These are phyloP conservation scores for Solanum stenotomum DNA, from an alignment of 257 asterid species.

Conservation along the genomic window DNA sequence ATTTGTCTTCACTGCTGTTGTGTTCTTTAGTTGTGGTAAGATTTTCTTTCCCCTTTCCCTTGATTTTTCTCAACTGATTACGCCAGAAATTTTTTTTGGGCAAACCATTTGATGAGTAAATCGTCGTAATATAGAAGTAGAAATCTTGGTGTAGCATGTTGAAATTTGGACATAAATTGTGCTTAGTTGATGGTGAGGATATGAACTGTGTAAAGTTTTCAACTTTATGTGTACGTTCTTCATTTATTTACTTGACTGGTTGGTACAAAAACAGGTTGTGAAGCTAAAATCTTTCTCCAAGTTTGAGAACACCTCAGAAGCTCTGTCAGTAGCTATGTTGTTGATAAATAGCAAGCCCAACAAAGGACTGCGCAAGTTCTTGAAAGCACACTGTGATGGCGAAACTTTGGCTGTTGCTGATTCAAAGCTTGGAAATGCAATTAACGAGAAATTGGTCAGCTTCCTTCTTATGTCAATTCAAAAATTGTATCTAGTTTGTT, in stretches of 20 bases:
- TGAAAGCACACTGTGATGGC: conserved; percentile 59
- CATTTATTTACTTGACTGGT: neutral
- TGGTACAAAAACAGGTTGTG: conserved; percentile 32
- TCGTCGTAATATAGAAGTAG: neutral
- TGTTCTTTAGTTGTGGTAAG: too few species aligned
- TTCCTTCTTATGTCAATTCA: neutral
- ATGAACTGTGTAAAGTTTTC: too few species aligned
- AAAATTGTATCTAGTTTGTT: too few species aligned
- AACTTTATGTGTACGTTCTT: neutral
- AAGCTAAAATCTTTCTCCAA: conserved; percentile 68
- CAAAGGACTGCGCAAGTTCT: conserved; percentile 53
- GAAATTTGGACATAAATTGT: neutral
- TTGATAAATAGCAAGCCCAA: conserved; percentile 20
- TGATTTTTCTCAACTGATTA: conserved; percentile 28
- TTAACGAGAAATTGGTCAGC: conserved; percentile 78
- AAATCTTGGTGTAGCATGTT: neutral
- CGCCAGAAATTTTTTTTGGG: conserved; percentile 32
- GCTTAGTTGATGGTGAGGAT: neutral
- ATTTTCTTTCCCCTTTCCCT: too few species aligned
- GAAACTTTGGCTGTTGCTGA: conserved; percentile 65
- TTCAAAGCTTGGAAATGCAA: conserved; percentile 70
- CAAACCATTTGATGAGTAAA: too few species aligned
- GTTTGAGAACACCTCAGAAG: conserved; percentile 77
- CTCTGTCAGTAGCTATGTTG: conserved; percentile 61
- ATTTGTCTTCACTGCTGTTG: too few species aligned